Percentiles rank a stretch among this genome's conserved stretches.
Conservation (phyloP, 78 protist species). For the slime mould (Dictyostelium discoideum) region dicty_2.7 NC_007088.5:731001-731500, state of each 20-base stretch:
- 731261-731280: constrained; percentile 14
- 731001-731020: constrained; percentile 4
- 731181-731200: constrained; percentile 1
- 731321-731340: constrained; percentile 66
- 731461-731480: constrained; percentile 64
- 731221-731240: background rate
- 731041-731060: constrained; percentile 3
- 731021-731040: constrained; percentile 12
- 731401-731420: constrained; percentile 5
- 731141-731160: background rate
- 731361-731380: constrained; percentile 57
- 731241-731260: background rate
- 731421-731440: constrained; percentile 19
- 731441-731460: constrained; percentile 62
- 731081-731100: constrained; percentile 2
- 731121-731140: background rate
- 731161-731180: background rate
- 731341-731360: constrained; percentile 53
- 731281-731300: constrained; percentile 8
- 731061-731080: background rate
- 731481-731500: constrained; percentile 50
- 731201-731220: constrained; percentile 16
- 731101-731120: constrained; percentile 5
- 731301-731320: constrained; percentile 17
- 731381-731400: constrained; percentile 55